Evolutionary conservation across 2,329 filamentous ascomycete species (phyloP).

Genomic region (Monilinia fructicola): DNA sequence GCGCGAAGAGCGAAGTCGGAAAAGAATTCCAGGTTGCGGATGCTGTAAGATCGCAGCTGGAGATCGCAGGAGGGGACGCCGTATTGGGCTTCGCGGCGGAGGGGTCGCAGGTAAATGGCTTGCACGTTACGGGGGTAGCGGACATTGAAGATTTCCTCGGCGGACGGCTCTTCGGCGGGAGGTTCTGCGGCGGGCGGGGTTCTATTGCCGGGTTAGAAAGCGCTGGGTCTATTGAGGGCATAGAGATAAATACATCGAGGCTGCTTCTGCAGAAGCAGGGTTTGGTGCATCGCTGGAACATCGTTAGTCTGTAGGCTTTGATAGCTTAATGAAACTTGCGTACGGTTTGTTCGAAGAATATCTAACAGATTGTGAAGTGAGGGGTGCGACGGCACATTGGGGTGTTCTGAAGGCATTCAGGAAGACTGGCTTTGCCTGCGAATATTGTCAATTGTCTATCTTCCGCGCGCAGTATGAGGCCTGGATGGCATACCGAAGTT

Average conservation of each 20-base stretch:
- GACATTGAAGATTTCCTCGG: constrained; percentile 22
- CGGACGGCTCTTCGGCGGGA: not conserved
- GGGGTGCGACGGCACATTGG: constrained; percentile 16
- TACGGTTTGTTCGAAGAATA: constrained; percentile 19
- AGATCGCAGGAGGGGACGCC: constrained; percentile 86
- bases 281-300: constrained; percentile 8
- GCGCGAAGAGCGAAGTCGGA: constrained; percentile 91
- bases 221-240: not conserved
- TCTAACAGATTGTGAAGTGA: constrained; percentile 2
- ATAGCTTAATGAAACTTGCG: not conserved
- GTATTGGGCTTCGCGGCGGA: constrained; percentile 71
- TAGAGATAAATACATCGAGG: constrained; percentile 12
- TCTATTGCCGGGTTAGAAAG: constrained; percentile 20
- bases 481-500: constrained; percentile 23
- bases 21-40: constrained; percentile 91
- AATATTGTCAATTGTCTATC: constrained; percentile 15
- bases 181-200: constrained; percentile 10
- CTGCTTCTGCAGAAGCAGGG: not conserved
- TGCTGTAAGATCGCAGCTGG: constrained; percentile 86
- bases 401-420: constrained; percentile 15
- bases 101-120: constrained; percentile 80
- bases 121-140: constrained; percentile 78
- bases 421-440: constrained; percentile 29
- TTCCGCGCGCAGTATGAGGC: not conserved
- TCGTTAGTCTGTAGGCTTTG: not conserved